Percentiles rank a stretch among this genome's conserved stretches.
phyloP scores from a whole-genome alignment of 352 stramenopile genomes.

The Peronosclerospora sorghi region DNA sequence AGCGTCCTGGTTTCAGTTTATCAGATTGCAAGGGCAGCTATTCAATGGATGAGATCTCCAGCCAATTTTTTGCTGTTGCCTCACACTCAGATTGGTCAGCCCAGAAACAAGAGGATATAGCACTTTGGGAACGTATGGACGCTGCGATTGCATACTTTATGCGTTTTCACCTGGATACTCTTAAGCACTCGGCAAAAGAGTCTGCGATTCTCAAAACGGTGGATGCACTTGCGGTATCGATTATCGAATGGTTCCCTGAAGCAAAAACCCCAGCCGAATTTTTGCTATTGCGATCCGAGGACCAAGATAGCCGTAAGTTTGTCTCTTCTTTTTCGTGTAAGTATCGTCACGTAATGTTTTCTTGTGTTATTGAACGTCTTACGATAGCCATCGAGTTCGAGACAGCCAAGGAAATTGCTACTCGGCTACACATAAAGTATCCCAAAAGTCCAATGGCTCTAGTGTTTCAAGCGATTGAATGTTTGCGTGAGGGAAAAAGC shows the following conservation, averaged over 20 bases:
- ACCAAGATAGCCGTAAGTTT: conserved; percentile 53
- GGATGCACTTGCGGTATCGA: conserved; percentile 32
- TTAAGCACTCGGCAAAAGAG: conserved; percentile 46
- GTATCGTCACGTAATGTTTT: background rate
- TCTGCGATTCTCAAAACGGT: conserved; percentile 24
- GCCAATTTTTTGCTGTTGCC: conserved; percentile 39
- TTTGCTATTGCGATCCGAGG: conserved; percentile 60
- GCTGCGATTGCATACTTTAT: conserved; percentile 55
- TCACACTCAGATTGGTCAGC: conserved; percentile 18
- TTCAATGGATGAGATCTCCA: conserved; percentile 26
- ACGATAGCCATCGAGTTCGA: conserved; percentile 25
- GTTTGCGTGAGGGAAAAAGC: conserved; percentile 16
- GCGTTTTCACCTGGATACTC: conserved; percentile 42
- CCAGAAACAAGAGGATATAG: conserved; percentile 7
- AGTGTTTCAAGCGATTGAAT: conserved; percentile 28
- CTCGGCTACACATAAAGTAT: conserved; percentile 13
- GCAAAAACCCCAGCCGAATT: conserved; percentile 55
- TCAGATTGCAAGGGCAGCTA: conserved; percentile 27
- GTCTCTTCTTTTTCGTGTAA: background rate
- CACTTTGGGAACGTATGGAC: conserved; percentile 27
- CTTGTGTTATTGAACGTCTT: background rate
- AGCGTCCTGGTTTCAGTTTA: conserved; percentile 49
- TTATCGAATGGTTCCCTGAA: conserved; percentile 48
- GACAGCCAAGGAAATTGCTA: conserved; percentile 21
- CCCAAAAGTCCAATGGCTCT: conserved; percentile 42